Percentiles rank a stretch among this genome's conserved stretches.
Evolutionary conservation across 2,329 filamentous ascomycete species (phyloP).

Genomic region (Neonectria ditissima): DNA sequence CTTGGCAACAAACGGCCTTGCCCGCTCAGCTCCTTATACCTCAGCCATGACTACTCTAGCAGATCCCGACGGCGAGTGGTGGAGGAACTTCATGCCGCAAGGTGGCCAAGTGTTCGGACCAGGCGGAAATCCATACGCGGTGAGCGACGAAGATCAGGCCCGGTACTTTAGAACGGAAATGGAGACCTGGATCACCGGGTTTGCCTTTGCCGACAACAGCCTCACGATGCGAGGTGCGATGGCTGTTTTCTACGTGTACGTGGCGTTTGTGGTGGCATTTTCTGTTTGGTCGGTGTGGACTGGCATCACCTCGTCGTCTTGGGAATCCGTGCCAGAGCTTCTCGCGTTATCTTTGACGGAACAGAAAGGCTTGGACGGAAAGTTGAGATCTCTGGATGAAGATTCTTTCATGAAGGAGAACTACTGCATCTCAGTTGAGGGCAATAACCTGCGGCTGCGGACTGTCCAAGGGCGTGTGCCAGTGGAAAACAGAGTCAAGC

Average conservation of each 20-base stretch:
- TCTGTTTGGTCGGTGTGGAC: conserved; percentile 26
- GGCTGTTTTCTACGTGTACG: conserved; percentile 24
- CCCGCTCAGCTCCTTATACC: conserved; percentile 22
- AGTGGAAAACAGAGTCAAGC: conserved; percentile 12
- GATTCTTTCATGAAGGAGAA: conserved; percentile 19
- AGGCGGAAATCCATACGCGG: conserved; percentile 30
- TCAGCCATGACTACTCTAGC: conserved; percentile 24
- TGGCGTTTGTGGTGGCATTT: conserved; percentile 11
- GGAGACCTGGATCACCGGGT: conserved; percentile 38
- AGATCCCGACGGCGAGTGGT: conserved; percentile 31
- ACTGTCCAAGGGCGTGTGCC: conserved; percentile 5
- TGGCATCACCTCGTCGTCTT: conserved; percentile 20
- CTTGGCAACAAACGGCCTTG: conserved; percentile 29
- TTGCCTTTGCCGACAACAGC: conserved; percentile 33
- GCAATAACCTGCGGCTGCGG: conserved; percentile 5
- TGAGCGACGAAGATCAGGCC: conserved; percentile 22
- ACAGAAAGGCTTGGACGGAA: background rate
- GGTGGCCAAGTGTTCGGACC: conserved; percentile 30
- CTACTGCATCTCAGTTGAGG: conserved; percentile 22
- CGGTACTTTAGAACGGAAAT: conserved; percentile 27
- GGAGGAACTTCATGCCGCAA: conserved; percentile 38
- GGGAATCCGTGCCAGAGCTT: conserved; percentile 25
- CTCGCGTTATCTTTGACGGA: conserved; percentile 16
- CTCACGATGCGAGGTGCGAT: conserved; percentile 23
- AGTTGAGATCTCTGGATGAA: background rate